Evolutionary conservation across 1,284 basidiomycete species (phyloP).

Genomic region (Ganoderma multipileum): DNA sequence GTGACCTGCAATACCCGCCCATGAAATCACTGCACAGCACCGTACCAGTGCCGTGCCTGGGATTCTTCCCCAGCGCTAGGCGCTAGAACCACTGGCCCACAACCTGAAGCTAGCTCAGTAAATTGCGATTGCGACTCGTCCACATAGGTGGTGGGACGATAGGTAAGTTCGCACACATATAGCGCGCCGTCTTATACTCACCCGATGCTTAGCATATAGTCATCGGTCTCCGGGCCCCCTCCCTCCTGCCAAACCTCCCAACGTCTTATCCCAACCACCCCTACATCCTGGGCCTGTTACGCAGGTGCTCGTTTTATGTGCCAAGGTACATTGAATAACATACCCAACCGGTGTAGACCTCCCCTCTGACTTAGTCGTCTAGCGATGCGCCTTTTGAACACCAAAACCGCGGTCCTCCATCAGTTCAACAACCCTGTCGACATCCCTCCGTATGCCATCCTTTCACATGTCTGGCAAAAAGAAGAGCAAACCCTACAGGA

Average conservation of each 20-base stretch:
- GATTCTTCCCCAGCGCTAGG: neutral
- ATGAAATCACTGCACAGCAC: neutral
- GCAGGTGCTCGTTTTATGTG: too few relatives aligned
- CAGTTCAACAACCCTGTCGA: neutral
- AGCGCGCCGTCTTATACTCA: too few relatives aligned
- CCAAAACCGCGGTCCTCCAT: neutral
- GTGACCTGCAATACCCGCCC: neutral
- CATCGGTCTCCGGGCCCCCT: too few relatives aligned
- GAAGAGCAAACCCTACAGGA: conserved; percentile 9
- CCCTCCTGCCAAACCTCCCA: too few relatives aligned
- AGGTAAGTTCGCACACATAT: too few relatives aligned
- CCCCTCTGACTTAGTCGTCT: neutral
- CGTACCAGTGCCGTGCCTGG: neutral
- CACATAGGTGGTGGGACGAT: neutral
- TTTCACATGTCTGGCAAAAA: conserved; percentile 22
- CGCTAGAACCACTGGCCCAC: too few relatives aligned
- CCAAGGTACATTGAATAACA: neutral
- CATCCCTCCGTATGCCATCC: conserved; percentile 18
- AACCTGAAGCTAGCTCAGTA: too few relatives aligned
- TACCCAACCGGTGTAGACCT: neutral
- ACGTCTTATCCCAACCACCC: too few relatives aligned
- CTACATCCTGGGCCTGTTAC: too few relatives aligned
- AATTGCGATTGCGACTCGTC: neutral
- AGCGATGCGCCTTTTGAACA: conserved; percentile 13
- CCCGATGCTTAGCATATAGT: too few relatives aligned